phyloP scores from a whole-genome alignment of 2,329 filamentous ascomycete genomes.

The Gnomoniopsis sp. region DNA sequence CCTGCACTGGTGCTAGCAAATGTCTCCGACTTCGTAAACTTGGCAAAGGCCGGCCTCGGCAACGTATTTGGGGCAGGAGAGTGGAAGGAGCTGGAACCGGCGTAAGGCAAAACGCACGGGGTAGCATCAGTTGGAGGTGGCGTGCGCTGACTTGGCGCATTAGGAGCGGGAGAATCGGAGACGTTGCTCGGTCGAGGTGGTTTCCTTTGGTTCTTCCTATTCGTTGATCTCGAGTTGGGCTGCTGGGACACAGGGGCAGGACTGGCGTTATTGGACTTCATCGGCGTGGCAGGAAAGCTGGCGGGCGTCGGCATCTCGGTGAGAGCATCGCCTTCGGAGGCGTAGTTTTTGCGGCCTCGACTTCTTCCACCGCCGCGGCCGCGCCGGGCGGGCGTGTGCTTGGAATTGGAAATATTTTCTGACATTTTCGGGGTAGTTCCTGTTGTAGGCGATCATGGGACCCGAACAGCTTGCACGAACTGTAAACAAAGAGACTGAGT shows the following conservation, averaged over 20 bases:
- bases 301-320: conserved; percentile 32
- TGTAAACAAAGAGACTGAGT: neutral
- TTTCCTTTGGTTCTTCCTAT: conserved; percentile 28
- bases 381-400: conserved; percentile 38
- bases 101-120: conserved; percentile 62
- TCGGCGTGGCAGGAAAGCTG: conserved; percentile 43
- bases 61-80: conserved; percentile 88
- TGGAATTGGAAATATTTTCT: conserved; percentile 22
- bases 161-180: conserved; percentile 38
- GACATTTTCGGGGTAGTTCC: conserved; percentile 28
- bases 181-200: conserved; percentile 27
- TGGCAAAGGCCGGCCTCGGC: conserved; percentile 80
- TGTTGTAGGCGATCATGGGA: conserved; percentile 2
- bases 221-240: conserved; percentile 30
- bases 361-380: conserved; percentile 34
- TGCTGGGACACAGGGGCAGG: conserved; percentile 28
- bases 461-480: neutral
- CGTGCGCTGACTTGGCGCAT: conserved; percentile 40
- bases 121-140: conserved; percentile 42
- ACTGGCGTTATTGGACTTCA: conserved; percentile 37
- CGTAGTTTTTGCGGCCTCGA: conserved; percentile 51
- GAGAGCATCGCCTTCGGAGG: conserved; percentile 54
- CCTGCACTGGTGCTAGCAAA: neutral
- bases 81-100: conserved; percentile 83
- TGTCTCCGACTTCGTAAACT: conserved; percentile 4